These are phyloP conservation scores for Saccharomycopsis vini DNA, from an alignment of 805 yeast genomes.

Conservation along the genomic window DNA sequence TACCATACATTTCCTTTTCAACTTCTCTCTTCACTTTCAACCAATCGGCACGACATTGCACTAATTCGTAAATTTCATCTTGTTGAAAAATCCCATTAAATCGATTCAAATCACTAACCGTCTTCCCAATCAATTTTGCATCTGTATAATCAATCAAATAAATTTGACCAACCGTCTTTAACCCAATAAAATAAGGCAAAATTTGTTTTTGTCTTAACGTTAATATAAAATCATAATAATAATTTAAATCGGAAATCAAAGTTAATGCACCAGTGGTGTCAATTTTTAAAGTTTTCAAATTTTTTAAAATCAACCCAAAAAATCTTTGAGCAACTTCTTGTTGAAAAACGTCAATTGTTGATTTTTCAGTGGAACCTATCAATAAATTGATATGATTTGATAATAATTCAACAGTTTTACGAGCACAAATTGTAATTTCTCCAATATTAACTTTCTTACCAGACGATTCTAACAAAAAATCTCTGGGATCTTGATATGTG, in stretches of 20 bases:
- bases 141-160: constrained; percentile 66
- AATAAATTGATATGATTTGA: constrained; percentile 64
- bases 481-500: constrained; percentile 48
- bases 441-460: constrained; percentile 15
- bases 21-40: constrained; percentile 62
- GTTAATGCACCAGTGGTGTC: constrained; percentile 78
- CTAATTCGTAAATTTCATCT: constrained; percentile 91
- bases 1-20: constrained; percentile 91
- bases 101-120: constrained; percentile 73
- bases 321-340: constrained; percentile 89
- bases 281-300: constrained; percentile 62
- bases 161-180: constrained; percentile 78
- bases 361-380: constrained; percentile 76
- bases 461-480: constrained; percentile 44
- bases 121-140: constrained; percentile 74
- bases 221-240: constrained; percentile 64
- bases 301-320: constrained; percentile 65
- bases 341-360: constrained; percentile 84
- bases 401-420: constrained; percentile 50
- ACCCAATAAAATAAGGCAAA: constrained; percentile 65
- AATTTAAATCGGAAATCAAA: constrained; percentile 73
- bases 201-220: constrained; percentile 56
- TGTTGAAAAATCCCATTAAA: constrained; percentile 86
- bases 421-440: constrained; percentile 36
- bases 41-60: constrained; percentile 87